Base-by-base conservation (phyloP, 2,329 filamentous ascomycete species). In the Colletotrichum endophyticum region DNA sequence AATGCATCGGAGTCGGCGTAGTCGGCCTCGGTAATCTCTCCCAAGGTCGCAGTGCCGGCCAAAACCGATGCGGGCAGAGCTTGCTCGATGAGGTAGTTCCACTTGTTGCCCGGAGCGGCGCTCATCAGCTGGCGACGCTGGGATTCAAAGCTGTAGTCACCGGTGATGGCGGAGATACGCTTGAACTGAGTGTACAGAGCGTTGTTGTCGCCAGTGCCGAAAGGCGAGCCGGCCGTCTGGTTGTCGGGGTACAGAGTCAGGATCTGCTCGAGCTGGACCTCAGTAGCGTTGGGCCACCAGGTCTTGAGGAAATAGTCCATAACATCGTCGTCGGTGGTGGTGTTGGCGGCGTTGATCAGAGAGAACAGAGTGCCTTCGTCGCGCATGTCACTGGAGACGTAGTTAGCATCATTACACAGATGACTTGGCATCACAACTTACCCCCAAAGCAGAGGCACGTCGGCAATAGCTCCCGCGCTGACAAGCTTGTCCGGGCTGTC, bases 301-400 rank as follows among this genome's bases (percentile, higher is more conserved):
- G 44, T 22, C 12, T 53, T 53, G 85, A 92, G 93, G 84, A 89
- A 92, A 67, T 88, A 80, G 2, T 80, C 79, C 1, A 83, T 80
- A 9, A 70, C 68, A 0, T 94, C 74, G 4, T 91, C 83, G 1
- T 83, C 84, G 2, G 85, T 89, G 2, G 89, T 92, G 16, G 88
- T 91, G 61, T 94, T 85, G 80, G 93, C 92, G 32, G 82, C 79
- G 67, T 91, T 90, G 78, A 89, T 88, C n/a, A 93, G 85, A 7
- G 90, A 86, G 81, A 94, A 93, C 4, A 53, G 6, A 13, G n/a
- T 53, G 44, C 44, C 44, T 22, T 53, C 44, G 44, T 53, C 44
- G 11, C 44, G 44, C 44, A 53, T 53, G 44, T 53, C 44, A 53
- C 44, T 53, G 12, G 6, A 13, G n/a, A 25, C 8, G 44, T 13